Conservation (phyloP, 2,329 filamentous ascomycete species). For the Lasiodiplodia sp. region DNA sequence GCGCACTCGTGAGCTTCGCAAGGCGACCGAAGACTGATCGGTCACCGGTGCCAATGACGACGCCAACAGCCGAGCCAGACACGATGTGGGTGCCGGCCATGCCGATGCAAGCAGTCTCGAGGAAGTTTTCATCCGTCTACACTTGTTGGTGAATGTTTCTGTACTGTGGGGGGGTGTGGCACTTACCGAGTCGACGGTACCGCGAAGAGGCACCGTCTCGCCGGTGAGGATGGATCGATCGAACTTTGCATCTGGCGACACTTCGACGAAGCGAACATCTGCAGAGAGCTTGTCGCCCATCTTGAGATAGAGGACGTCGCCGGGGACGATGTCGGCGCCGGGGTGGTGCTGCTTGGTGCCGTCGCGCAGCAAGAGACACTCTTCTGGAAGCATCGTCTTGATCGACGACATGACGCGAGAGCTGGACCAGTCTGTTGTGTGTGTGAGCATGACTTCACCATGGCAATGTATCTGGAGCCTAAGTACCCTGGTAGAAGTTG, state of each 20-base stretch:
- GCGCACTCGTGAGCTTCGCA: slow-evolving; percentile 73
- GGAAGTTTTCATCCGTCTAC: slow-evolving; percentile 69
- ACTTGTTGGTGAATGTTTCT: background rate
- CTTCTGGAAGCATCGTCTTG: slow-evolving; percentile 79
- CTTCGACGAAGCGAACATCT: slow-evolving; percentile 73
- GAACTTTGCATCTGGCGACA: slow-evolving; percentile 73
- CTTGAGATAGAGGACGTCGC: slow-evolving; percentile 73
- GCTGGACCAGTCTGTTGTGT: slow-evolving; percentile 71
- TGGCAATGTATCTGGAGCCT: slow-evolving; percentile 37
- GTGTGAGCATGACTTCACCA: slow-evolving; percentile 59
- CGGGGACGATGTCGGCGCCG: slow-evolving; percentile 71
- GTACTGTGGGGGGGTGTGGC: no score
- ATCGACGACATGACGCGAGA: slow-evolving; percentile 81
- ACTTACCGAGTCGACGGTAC: slow-evolving; percentile 62
- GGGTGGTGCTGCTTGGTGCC: slow-evolving; percentile 58
- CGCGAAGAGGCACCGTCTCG: slow-evolving; percentile 70
- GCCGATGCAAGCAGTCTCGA: slow-evolving; percentile 78
- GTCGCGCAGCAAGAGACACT: slow-evolving; percentile 70
- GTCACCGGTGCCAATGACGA: slow-evolving; percentile 77
- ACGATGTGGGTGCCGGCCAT: slow-evolving; percentile 82
- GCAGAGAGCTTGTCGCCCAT: slow-evolving; percentile 77
- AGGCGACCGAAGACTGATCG: slow-evolving; percentile 76
- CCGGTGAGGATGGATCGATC: slow-evolving; percentile 77
- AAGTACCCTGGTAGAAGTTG: slow-evolving; percentile 60
- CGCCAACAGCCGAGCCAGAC: slow-evolving; percentile 69